Evolutionary conservation across 352 stramenopile species (phyloP), one percentile per base, ranked within the genome.

Genomic region (Pythium phragmitis): DNA sequence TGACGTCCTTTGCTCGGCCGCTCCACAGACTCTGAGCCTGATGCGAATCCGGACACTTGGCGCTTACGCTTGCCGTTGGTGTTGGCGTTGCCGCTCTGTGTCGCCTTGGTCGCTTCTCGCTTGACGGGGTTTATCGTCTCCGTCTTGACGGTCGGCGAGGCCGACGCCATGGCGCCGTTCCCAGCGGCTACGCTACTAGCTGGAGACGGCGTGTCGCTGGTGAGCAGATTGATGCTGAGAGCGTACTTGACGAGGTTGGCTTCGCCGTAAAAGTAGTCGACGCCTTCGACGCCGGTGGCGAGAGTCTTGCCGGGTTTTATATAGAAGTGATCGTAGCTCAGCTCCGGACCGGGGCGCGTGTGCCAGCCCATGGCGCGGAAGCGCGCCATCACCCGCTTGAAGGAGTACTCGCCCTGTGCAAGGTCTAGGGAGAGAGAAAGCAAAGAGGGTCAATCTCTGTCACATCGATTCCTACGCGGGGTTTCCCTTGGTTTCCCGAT

Each of bases 191-290:
- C 37, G 37, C 37, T 16, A 8, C 37, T 42, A 12, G 37, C 26
- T 30, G 26, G 4, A 30, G 26, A 42, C 6, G 37, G 37, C 37
- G 37, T 42, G 14, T 42, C 37, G 37, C 37, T 42, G 11, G 26
- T 1, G 26, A 30, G 7, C 11, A 42, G 37, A 42, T 46, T n/a
- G 45, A 63, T 54, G 4, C 28, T 17, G 21, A 59, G 1, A 2
- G 46, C 62, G 28, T 68, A 63, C 11, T 8, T 4, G 12, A 26
- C 34, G 19, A 68, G 34, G 14, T 49, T 57, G 0, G 46, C 54
- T n/a, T 68, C 62, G 23, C 62, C 62, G 46, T 63, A 63, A 42
- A 63, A 68, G 47, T 59, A 68, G 42, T 68, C 62, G n/a, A 59
- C 62, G 45, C 36, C 34, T 42, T 68, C 62, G 13, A 63, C 54